Evolutionary conservation across 257 asterid genomes (phyloP).

Genomic region (Solanum chmielewskii): DNA sequence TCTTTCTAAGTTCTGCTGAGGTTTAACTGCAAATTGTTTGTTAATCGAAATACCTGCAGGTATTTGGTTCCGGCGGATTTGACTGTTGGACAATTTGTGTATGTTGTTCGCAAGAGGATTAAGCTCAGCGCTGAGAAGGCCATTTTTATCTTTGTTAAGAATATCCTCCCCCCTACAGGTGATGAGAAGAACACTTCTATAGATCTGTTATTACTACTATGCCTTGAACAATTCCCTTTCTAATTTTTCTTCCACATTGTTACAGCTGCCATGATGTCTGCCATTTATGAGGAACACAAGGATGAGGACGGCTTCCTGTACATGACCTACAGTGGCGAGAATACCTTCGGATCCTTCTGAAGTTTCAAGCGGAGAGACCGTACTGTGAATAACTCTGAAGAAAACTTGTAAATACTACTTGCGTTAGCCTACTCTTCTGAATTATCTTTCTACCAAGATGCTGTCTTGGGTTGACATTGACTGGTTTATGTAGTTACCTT

Average conservation of each 20-base stretch:
- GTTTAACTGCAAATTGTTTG: background rate
- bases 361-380: background rate
- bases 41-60: constrained; percentile 20
- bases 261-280: constrained; percentile 58
- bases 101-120: constrained; percentile 96
- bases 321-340: constrained; percentile 58
- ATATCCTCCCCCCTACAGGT: constrained; percentile 97
- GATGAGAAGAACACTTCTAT: constrained; percentile 13
- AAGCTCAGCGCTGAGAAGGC: constrained; percentile 99
- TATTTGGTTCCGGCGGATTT: constrained; percentile 97
- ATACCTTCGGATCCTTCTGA: constrained; percentile 51
- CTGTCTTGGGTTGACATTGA: background rate
- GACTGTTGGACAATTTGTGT: constrained; percentile 94
- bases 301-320: constrained; percentile 52
- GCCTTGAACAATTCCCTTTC: too few species aligned
- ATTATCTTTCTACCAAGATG: constrained; percentile 6
- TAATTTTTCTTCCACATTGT: background rate
- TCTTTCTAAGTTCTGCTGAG: background rate
- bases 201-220: background rate
- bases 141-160: constrained; percentile 90
- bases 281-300: constrained; percentile 45
- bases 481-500: background rate
- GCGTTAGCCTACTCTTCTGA: constrained; percentile 15
- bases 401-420: constrained; percentile 41
- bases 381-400: constrained; percentile 21